Evolutionary conservation across 208 protist species (phyloP), one percentile per base, ranked within the genome.

Genomic region (Acanthamoeba healyi): DNA sequence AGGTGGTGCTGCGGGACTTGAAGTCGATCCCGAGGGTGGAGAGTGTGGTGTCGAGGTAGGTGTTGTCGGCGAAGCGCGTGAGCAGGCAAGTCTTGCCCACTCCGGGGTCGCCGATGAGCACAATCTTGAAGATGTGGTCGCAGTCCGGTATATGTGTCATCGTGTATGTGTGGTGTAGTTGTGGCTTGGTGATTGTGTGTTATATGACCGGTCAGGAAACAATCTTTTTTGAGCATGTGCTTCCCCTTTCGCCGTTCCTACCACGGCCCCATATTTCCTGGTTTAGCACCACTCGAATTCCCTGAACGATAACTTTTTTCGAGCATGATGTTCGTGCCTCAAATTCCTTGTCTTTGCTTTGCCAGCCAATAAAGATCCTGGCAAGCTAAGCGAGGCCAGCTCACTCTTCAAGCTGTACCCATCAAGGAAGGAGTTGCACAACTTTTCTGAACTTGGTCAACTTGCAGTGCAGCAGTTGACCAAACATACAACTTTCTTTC

Each of bases 1-100:
- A 65, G 58, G 98, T 97, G 42, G 98, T 98, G 24, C 96, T 98
- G 17, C 97, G 94, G 70, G 98, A 98, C 95, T 99, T 99, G 87
- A 98, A 98, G 95, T 98, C 98, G 70, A 98, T 98, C 61, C 74
- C 84, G 42, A 91, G 70, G 26, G 84, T 91, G 29, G 51, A 65
- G 14, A 49, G 61, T 29, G 24, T 29, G 38, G 19, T n/a, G 38
- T 91, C 84, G 40, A 72, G 26, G 84, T 49, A 91, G 34, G n/a
- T n/a, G 12, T 72, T 49, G 36, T 65, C 61, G 26, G 56, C 36
- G 51, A 49, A 91, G 0, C 84, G 84, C 0, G 54, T 58, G 38
- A 91, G 36, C n/a, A 91, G 36, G 54, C 51, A 74, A 19, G 22
- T 54, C 84, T 91, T 91, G 32, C 84, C 84, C 26, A 91, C 84